Base-by-base conservation (phyloP, 345 rosid genomes). In the Ricinus communis region DNA sequence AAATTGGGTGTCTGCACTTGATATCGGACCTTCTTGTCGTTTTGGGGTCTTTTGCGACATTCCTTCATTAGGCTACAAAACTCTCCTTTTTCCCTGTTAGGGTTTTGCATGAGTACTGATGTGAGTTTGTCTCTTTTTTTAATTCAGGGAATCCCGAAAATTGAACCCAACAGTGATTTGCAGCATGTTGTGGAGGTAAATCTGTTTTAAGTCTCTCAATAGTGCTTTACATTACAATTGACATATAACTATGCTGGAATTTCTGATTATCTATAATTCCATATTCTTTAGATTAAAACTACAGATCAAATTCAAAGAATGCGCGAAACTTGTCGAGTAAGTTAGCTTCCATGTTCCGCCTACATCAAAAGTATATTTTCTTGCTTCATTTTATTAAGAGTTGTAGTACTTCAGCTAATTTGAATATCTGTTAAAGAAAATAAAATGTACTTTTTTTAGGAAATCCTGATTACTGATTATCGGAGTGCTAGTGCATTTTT, bases 271-370 rank as follows among this genome's bases (percentile, higher is more conserved):
- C 13, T 73, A 27, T 24, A 55, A 62, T 15, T 66, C 15, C 66
- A 53, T 79, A 16, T 63, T 38, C 52, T 82, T 81, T 71, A 95
- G 99, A 89, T 90, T 70, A 95, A 95, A 90, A 88, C 80, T 60
- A 87, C 88, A n/a, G 93, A 87, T 60, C 92, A 84, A 77, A 92
- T 92, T 77, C 86, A 81, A 81, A 87, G 87, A 79, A 84, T 95
- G 97, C 89, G 94, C 65, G 97, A 92, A 80, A 85, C 96, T 61
- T 90, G 97, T 82, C 88, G 77, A 71, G 98, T 90, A 85, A 84
- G 97, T 81, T 60, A 30, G 6, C 9, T 16, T 10, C n/a, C 50
- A 16, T 24, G 7, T 13, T 30, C 55, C 27, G 12, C 19, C 16
- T 55, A 16, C 56, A 22, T 31, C 1, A n/a, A 4, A 53, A 59